Evolutionary conservation across 495 filamentous ascomycete species (phyloP).

Genomic region (Penicillium mononematosum): DNA sequence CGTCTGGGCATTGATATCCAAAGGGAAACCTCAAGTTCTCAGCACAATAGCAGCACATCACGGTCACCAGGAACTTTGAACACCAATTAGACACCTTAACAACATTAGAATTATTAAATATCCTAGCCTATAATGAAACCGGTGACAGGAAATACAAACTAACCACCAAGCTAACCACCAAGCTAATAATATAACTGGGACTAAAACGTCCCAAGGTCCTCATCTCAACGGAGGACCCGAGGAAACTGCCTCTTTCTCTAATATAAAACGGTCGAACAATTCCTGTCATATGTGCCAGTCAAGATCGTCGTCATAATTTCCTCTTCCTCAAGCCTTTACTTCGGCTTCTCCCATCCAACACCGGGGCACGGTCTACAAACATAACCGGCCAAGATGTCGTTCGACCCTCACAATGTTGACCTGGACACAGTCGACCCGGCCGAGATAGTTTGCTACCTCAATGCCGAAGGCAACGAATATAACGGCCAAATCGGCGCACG

Average conservation of each 20-base stretch:
- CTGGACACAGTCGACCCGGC: constrained; percentile 34
- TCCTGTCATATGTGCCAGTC: constrained; percentile 7
- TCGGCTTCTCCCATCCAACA: background rate
- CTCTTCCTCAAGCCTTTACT: background rate
- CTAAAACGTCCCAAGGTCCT: constrained; percentile 28
- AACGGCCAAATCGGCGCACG: constrained; percentile 44
- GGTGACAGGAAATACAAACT: background rate
- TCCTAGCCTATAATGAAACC: background rate
- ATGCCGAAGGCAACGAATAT: constrained; percentile 39
- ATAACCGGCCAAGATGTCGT: constrained; percentile 25
- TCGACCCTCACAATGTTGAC: constrained; percentile 42
- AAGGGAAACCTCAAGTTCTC: background rate
- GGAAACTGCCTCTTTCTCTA: constrained; percentile 1
- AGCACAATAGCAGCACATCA: background rate
- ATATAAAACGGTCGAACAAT: constrained; percentile 21
- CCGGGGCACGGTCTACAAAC: background rate
- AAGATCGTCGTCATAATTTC: constrained; percentile 1
- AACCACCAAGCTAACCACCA: constrained; percentile 5
- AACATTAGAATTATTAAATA: background rate
- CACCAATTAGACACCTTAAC: background rate
- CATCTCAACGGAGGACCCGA: constrained; percentile 20
- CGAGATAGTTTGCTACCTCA: constrained; percentile 40
- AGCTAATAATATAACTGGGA: constrained; percentile 6
- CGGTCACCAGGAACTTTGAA: background rate
- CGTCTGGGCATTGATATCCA: background rate